These are phyloP conservation scores for Fusarium begoniae DNA, from an alignment of 2,329 filamentous ascomycete genomes.

Conservation along the genomic window DNA sequence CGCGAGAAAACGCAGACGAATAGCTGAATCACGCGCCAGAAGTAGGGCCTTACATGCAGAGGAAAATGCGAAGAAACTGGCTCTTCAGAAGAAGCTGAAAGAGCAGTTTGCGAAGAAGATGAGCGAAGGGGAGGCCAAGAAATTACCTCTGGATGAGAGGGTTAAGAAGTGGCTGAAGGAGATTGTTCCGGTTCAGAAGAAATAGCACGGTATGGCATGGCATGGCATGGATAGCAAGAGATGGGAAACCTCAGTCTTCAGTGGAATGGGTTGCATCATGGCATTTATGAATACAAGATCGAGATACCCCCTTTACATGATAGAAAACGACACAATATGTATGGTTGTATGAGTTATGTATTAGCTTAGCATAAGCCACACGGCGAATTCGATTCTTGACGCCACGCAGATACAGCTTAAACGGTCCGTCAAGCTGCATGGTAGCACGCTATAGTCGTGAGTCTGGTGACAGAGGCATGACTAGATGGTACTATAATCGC, in stretches of 20 bases:
- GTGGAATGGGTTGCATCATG: constrained; percentile 1
- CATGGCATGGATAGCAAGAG: constrained; percentile 4
- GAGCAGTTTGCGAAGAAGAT: constrained; percentile 31
- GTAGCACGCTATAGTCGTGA: background rate
- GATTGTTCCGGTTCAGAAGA: constrained; percentile 13
- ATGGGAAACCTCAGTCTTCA: background rate
- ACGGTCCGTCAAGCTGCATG: background rate
- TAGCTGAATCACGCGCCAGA: background rate
- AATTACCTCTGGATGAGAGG: constrained; percentile 34
- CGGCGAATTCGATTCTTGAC: background rate
- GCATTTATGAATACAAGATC: constrained; percentile 30
- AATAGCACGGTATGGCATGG: background rate
- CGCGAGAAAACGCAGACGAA: background rate
- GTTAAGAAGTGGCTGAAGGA: constrained; percentile 38
- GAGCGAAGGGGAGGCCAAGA: constrained; percentile 34
- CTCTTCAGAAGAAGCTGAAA: constrained; percentile 19
- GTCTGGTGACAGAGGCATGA: constrained; percentile 4
- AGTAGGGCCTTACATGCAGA: constrained; percentile 2
- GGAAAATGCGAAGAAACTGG: constrained; percentile 1
- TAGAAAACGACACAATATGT: background rate
- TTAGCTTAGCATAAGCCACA: background rate
- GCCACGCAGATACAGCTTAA: constrained; percentile 10
- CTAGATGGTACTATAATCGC: constrained; percentile 6
- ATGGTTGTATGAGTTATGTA: background rate
- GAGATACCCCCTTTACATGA: constrained; percentile 31